Conservation (phyloP, 2,329 filamentous ascomycete species). For the Colletotrichum sp. region DNA sequence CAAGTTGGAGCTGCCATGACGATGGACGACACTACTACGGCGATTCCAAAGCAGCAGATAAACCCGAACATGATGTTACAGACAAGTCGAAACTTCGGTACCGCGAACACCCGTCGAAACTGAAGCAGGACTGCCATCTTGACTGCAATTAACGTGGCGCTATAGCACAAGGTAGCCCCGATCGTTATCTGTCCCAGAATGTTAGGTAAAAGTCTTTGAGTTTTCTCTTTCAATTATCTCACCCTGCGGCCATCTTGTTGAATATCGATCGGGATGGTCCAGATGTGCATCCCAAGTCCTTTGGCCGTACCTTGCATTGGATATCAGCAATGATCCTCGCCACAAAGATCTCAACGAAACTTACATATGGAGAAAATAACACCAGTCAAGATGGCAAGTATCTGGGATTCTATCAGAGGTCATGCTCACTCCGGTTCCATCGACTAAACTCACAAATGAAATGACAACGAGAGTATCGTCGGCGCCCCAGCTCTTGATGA, state of each 20-base stretch:
- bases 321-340: neutral
- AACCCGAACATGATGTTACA: conserved; percentile 13
- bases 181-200: neutral
- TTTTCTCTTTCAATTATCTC: neutral
- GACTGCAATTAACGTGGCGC: neutral
- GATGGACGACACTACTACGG: neutral
- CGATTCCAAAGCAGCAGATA: neutral
- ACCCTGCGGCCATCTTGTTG: neutral
- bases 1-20: neutral
- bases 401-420: neutral
- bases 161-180: conserved; percentile 3
- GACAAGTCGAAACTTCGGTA: neutral
- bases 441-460: neutral
- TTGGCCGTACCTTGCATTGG: neutral
- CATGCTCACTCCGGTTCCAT: neutral
- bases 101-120: neutral
- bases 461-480: conserved; percentile 1
- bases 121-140: conserved; percentile 12
- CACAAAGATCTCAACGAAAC: neutral
- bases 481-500: conserved; percentile 10
- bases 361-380: neutral
- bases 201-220: neutral
- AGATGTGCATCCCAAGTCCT: neutral
- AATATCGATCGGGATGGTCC: neutral
- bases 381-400: neutral